A percentile compares a stretch with the other conserved stretches of the same genome.
Evolutionary conservation across 805 yeast genomes (phyloP).

Genomic region (Monosporozyma unispora): DNA sequence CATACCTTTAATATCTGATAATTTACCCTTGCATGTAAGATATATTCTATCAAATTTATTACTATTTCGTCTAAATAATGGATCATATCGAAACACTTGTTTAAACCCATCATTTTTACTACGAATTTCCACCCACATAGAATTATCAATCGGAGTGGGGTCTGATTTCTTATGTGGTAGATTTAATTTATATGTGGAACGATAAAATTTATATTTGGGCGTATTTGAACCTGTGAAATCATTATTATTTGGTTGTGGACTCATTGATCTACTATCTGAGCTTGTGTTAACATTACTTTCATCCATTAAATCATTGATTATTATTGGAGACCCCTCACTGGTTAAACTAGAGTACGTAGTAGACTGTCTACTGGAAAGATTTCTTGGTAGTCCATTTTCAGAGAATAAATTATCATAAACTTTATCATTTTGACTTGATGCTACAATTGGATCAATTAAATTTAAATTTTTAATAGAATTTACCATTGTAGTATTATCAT

Average conservation of each 20-base stretch:
- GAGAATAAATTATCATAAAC: neutral
- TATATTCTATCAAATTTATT: slow-evolving; percentile 20
- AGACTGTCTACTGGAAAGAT: neutral
- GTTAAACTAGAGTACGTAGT: neutral
- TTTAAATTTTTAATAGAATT: neutral
- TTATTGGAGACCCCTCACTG: neutral
- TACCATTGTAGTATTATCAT: neutral
- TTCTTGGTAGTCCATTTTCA: neutral
- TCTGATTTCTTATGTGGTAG: slow-evolving; percentile 7
- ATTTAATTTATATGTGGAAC: slow-evolving; percentile 15
- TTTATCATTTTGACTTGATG: neutral
- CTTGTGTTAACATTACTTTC: neutral
- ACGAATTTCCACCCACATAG: slow-evolving; percentile 22
- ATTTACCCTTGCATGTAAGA: slow-evolving; percentile 7
- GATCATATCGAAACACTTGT: slow-evolving; percentile 17
- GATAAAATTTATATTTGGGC: slow-evolving; percentile 1
- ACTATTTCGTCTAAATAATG: slow-evolving; percentile 18
- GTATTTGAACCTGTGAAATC: neutral
- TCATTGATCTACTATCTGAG: neutral
- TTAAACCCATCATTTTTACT: slow-evolving; percentile 13
- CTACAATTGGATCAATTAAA: neutral
- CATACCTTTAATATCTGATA: slow-evolving; percentile 6
- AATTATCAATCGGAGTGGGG: slow-evolving; percentile 8
- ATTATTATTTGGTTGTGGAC: neutral
- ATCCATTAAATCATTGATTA: neutral